Conservation (phyloP, 129 eudicot species). For the Saposhnikovia divaricata region DNA sequence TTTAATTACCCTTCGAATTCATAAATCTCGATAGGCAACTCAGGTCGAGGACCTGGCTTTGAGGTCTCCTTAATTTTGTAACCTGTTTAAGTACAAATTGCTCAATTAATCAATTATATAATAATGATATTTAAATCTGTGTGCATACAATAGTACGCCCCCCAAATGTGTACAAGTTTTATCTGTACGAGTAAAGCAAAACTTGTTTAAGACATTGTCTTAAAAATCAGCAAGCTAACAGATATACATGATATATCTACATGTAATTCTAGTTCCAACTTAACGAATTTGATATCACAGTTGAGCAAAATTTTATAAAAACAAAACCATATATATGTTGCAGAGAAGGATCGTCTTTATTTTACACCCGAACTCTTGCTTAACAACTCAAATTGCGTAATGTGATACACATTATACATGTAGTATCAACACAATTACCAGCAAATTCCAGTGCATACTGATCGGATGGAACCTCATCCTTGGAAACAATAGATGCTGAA, state of each 20-base stretch:
- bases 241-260: too few relatives aligned
- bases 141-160: neutral
- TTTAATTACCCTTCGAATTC: constrained; percentile 78
- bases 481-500: constrained; percentile 76
- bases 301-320: too few relatives aligned
- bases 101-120: neutral
- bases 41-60: constrained; percentile 89
- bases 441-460: constrained; percentile 65
- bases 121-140: neutral
- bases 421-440: constrained; percentile 30
- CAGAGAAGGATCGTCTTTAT: neutral
- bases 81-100: constrained; percentile 36
- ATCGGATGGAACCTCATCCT: constrained; percentile 60
- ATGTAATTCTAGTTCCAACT: neutral
- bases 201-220: neutral
- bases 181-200: neutral
- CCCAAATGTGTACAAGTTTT: neutral
- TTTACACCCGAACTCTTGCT: neutral
- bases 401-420: too few relatives aligned
- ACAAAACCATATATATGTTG: too few relatives aligned
- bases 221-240: neutral
- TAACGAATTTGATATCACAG: neutral
- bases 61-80: constrained; percentile 62
- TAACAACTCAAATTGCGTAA: neutral
- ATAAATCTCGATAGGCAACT: constrained; percentile 81